Percentiles rank a stretch among this genome's conserved stretches.
These are phyloP conservation scores for Garcia nutans DNA, from an alignment of 345 rosid species.

Conservation along the genomic window DNA sequence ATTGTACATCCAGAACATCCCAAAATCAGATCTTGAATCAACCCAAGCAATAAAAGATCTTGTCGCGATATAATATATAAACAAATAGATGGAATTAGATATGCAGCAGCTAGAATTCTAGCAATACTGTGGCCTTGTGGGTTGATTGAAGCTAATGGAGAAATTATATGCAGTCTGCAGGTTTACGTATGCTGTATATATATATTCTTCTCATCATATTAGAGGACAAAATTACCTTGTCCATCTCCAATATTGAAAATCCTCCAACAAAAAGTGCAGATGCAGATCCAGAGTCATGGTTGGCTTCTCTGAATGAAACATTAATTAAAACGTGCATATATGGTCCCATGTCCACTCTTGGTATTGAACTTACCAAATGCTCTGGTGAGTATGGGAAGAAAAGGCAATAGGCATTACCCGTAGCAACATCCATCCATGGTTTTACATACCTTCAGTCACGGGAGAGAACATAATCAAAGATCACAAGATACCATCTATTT, in stretches of 20 bases:
- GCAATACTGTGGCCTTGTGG: background rate
- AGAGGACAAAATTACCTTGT: slow-evolving; percentile 48
- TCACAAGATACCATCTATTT: background rate
- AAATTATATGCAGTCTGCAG: background rate
- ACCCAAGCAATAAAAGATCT: background rate
- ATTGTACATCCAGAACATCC: background rate
- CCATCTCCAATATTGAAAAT: slow-evolving; percentile 65
- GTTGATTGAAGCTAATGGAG: background rate
- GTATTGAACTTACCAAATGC: slow-evolving; percentile 64
- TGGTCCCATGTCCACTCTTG: slow-evolving; percentile 51
- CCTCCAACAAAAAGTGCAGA: slow-evolving; percentile 89
- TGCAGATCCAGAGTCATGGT: slow-evolving; percentile 66
- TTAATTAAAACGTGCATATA: slow-evolving; percentile 55
- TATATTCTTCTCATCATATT: background rate
- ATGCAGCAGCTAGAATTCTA: background rate
- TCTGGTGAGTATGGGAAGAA: slow-evolving; percentile 91
- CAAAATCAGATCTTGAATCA: background rate
- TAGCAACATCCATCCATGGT: slow-evolving; percentile 65
- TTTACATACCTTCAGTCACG: slow-evolving; percentile 64
- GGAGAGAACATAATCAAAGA: slow-evolving; percentile 10
- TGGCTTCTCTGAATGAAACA: slow-evolving; percentile 57
- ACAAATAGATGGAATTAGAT: background rate
- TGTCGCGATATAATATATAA: background rate
- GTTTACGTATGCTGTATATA: background rate
- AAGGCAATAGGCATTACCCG: slow-evolving; percentile 58